phyloP scores from a whole-genome alignment of 495 filamentous ascomycete species.

The Xanthoparmelia taractica region DNA sequence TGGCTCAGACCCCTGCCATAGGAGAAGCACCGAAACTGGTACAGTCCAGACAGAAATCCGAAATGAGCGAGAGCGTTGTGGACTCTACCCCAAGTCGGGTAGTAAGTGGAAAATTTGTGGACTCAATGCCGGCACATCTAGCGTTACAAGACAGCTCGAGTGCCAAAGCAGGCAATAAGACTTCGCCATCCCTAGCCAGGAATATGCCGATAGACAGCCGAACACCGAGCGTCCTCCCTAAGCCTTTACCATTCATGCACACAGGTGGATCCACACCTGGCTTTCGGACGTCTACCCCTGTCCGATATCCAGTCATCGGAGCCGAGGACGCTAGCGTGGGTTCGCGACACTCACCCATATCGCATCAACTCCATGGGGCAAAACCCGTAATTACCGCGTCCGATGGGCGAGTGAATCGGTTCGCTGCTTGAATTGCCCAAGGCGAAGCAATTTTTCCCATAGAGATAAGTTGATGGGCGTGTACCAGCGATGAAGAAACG shows the following conservation, averaged over 20 bases:
- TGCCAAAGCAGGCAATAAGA: neutral
- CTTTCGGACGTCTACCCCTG: conserved; percentile 18
- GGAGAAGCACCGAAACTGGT: conserved; percentile 2
- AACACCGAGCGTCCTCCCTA: conserved; percentile 15
- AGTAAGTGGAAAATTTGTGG: neutral
- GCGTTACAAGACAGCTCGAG: neutral
- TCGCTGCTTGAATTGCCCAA: neutral
- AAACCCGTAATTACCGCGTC: conserved; percentile 12
- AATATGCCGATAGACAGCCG: conserved; percentile 6
- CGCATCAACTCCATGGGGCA: conserved; percentile 36
- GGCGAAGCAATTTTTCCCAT: neutral
- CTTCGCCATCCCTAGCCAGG: neutral
- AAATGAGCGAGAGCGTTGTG: neutral
- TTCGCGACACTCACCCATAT: conserved; percentile 19
- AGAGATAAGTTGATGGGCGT: neutral
- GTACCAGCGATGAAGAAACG: neutral
- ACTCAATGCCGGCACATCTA: neutral
- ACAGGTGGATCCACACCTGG: conserved; percentile 9
- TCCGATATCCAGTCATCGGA: conserved; percentile 20
- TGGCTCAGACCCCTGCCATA: conserved; percentile 37
- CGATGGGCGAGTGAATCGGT: conserved; percentile 10
- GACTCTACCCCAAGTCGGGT: conserved; percentile 14
- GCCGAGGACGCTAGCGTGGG: conserved; percentile 19
- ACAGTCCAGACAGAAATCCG: neutral
- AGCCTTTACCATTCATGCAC: conserved; percentile 19